A percentile compares a stretch with the other conserved stretches of the same genome.
Evolutionary conservation across 495 filamentous ascomycete genomes (phyloP).

Genomic region (Daldinia loculata): DNA sequence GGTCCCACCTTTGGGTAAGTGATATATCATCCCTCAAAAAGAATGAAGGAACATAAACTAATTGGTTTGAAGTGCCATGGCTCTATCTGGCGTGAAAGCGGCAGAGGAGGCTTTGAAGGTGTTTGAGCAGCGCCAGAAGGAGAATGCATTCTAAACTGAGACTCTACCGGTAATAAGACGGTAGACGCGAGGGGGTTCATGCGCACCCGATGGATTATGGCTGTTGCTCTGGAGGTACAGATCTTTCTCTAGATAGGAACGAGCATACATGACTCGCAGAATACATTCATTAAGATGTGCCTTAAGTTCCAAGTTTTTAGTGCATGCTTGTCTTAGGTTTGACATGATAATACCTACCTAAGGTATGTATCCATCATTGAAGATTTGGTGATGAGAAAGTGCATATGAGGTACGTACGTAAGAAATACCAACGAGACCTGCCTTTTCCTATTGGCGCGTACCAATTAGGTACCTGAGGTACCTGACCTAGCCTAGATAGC

Average conservation of each 20-base stretch:
- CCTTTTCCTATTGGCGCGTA: not conserved
- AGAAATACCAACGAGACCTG: too few species aligned
- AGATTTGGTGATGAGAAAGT: too few species aligned
- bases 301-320: too few species aligned
- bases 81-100: conserved; percentile 82
- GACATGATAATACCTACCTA: too few species aligned
- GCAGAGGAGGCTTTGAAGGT: conserved; percentile 83
- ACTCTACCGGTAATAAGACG: not conserved
- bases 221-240: conserved; percentile 1
- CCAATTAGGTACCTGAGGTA: too few species aligned
- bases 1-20: conserved; percentile 54
- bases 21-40: conserved; percentile 18
- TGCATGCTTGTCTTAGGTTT: too few species aligned
- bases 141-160: conserved; percentile 40
- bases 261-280: not conserved
- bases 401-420: too few species aligned
- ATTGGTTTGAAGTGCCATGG: conserved; percentile 72
- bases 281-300: conserved; percentile 12
- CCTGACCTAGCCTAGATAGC: not conserved
- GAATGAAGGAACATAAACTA: not conserved
- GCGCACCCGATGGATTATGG: not conserved
- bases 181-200: not conserved
- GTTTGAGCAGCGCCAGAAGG: conserved; percentile 75
- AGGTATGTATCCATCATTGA: too few species aligned
- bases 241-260: conserved; percentile 7